A percentile compares a stretch with the other conserved stretches of the same genome.
Evolutionary conservation across 2,329 filamentous ascomycete species (phyloP).

Genomic region (Pseudogymnoascus destructans): DNA sequence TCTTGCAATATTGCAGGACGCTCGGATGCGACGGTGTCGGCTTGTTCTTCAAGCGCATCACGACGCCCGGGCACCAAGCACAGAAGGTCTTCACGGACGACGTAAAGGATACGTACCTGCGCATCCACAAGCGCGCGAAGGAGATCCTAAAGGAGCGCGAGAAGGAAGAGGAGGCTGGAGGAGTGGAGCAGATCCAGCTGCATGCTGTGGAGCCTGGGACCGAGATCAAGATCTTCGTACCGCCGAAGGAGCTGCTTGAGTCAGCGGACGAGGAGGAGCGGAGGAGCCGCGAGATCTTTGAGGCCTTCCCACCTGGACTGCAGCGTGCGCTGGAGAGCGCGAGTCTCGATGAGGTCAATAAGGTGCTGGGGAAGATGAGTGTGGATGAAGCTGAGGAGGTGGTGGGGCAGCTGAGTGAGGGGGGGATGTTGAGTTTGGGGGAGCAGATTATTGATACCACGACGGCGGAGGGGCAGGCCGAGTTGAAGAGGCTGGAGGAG

Average conservation of each 20-base stretch:
- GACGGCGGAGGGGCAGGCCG: conserved; percentile 69
- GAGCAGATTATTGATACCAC: conserved; percentile 92
- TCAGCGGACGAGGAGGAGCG: conserved; percentile 53
- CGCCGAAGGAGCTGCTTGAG: conserved; percentile 37
- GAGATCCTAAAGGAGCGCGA: conserved; percentile 34
- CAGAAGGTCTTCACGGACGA: conserved; percentile 86
- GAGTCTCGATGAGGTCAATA: conserved; percentile 78
- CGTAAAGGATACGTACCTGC: conserved; percentile 73
- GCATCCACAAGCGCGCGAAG: conserved; percentile 58
- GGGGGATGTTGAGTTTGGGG: conserved; percentile 80
- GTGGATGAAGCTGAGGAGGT: conserved; percentile 79
- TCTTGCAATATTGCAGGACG: conserved; percentile 89
- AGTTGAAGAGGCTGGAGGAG: conserved; percentile 61
- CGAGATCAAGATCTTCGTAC: conserved; percentile 77
- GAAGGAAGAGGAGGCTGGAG: conserved; percentile 44
- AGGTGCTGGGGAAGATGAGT: conserved; percentile 76
- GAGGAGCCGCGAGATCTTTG: conserved; percentile 61
- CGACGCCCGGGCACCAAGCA: conserved; percentile 77
- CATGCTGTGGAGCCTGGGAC: conserved; percentile 92
- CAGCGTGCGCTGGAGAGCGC: conserved; percentile 74
- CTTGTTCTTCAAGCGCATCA: conserved; percentile 94
- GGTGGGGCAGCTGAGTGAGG: conserved; percentile 67
- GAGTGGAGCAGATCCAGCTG: conserved; percentile 91
- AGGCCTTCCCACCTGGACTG: conserved; percentile 69
- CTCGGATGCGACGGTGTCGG: conserved; percentile 68